These are phyloP conservation scores for Exophiala mesophila DNA, from an alignment of 2,329 filamentous ascomycete species.

Conservation along the genomic window DNA sequence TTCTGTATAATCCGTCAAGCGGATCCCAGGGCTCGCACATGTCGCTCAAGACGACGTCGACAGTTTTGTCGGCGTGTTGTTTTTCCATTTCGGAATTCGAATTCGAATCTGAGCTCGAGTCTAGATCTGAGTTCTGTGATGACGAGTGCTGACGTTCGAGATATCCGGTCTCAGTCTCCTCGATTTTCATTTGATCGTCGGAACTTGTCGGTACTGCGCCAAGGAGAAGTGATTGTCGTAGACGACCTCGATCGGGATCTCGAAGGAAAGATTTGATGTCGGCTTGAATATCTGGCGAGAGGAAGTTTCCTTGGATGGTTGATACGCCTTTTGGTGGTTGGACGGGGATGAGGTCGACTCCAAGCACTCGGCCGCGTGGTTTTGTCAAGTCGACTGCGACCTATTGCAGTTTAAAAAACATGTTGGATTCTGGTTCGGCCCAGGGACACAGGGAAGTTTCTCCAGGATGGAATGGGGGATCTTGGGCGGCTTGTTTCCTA, in stretches of 20 bases:
- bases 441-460: neutral
- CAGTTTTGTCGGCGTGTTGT: slow-evolving; percentile 51
- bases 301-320: slow-evolving; percentile 90
- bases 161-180: slow-evolving; percentile 25
- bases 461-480: neutral
- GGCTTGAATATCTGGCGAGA: slow-evolving; percentile 67
- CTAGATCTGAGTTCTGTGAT: too few relatives aligned
- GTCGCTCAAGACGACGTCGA: slow-evolving; percentile 94
- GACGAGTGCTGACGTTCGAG: slow-evolving; percentile 19
- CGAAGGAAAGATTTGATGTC: slow-evolving; percentile 72
- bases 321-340: slow-evolving; percentile 88
- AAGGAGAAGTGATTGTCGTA: slow-evolving; percentile 31
- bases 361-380: slow-evolving; percentile 74
- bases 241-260: slow-evolving; percentile 56
- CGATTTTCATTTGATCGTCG: slow-evolving; percentile 10
- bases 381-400: slow-evolving; percentile 75
- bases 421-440: neutral
- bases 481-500: too few relatives aligned
- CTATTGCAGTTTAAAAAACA: slow-evolving; percentile 39
- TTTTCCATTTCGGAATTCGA: slow-evolving; percentile 35
- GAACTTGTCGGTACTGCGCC: neutral
- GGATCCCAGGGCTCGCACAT: slow-evolving; percentile 97
- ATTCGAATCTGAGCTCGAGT: slow-evolving; percentile 16
- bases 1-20: slow-evolving; percentile 71
- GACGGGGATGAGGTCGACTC: slow-evolving; percentile 90